Percentiles rank a stretch among this genome's conserved stretches.
Conservation (phyloP, 2,329 filamentous ascomycete species). For the Lizonia empirigonia region DNA sequence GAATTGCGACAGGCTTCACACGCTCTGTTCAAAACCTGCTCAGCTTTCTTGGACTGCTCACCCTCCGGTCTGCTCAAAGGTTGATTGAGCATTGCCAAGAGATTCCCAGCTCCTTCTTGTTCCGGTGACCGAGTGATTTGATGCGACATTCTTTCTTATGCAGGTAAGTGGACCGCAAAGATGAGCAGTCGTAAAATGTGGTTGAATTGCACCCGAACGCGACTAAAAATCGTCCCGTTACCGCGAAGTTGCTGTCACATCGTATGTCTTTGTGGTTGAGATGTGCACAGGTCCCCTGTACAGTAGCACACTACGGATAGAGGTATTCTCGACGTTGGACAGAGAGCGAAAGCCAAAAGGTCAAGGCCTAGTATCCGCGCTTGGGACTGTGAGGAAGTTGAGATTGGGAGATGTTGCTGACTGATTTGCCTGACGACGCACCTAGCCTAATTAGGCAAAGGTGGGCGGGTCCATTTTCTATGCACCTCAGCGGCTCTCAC, state of each 20-base stretch:
- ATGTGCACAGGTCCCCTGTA: not conserved
- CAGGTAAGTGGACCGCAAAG: not conserved
- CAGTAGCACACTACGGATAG: not conserved
- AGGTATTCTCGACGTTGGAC: not conserved
- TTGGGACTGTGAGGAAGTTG: not conserved
- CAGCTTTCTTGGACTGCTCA: conserved; percentile 29
- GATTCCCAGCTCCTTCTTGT: conserved; percentile 10
- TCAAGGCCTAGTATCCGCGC: not conserved
- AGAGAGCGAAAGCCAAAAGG: not conserved
- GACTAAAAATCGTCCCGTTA: conserved; percentile 9
- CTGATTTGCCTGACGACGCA: conserved; percentile 3
- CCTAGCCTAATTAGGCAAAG: not conserved
- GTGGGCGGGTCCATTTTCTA: not conserved
- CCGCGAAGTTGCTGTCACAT: conserved; percentile 6
- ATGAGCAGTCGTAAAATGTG: not conserved
- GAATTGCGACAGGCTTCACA: conserved; percentile 46
- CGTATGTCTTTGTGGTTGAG: not conserved
- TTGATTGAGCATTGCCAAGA: conserved; percentile 24
- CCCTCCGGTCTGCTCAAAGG: conserved; percentile 21
- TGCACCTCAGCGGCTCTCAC: not conserved
- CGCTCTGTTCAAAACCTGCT: conserved; percentile 43
- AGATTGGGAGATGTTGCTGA: conserved; percentile 4
- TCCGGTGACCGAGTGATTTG: conserved; percentile 14
- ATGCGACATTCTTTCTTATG: conserved; percentile 18
- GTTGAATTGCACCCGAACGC: not conserved